Percentiles rank a stretch among this genome's conserved stretches.
Conservation (phyloP, 345 rosid genomes). For the Lepidium didymum region DNA sequence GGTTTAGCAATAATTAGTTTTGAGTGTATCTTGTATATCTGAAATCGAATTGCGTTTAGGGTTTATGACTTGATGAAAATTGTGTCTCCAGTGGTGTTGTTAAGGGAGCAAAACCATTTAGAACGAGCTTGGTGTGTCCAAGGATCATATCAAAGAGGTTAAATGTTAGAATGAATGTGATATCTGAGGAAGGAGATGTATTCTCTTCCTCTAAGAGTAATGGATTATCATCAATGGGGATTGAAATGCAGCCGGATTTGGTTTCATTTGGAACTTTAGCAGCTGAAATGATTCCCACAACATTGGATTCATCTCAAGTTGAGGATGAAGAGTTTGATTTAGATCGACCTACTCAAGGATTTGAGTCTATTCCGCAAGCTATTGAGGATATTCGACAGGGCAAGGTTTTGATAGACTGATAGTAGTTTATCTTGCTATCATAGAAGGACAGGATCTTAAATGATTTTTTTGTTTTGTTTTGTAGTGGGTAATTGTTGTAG, state of each 20-base stretch:
- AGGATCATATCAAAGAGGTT: constrained; percentile 1
- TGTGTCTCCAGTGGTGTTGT: constrained; percentile 5
- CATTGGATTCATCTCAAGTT: constrained; percentile 14
- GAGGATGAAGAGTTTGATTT: constrained; percentile 57
- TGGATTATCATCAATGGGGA: constrained; percentile 24
- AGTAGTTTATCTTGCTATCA: neutral
- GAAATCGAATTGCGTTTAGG: neutral
- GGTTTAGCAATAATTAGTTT: neutral
- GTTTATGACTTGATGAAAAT: neutral
- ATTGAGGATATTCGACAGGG: constrained; percentile 70
- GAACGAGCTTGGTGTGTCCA: constrained; percentile 6
- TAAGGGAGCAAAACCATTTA: neutral
- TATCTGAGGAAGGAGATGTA: constrained; percentile 47
- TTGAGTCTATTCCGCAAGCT: constrained; percentile 65
- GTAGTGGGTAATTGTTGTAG: constrained; percentile 81
- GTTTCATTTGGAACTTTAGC: constrained; percentile 39
- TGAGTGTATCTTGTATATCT: neutral
- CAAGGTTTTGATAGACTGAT: constrained; percentile 35
- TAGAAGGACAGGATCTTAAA: neutral
- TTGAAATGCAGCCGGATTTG: constrained; percentile 41
- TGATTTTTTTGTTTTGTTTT: neutral
- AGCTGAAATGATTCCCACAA: constrained; percentile 40
- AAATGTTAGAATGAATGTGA: constrained; percentile 33
- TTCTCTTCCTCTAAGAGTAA: constrained; percentile 35
- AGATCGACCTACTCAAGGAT: constrained; percentile 56